Evolutionary conservation across 345 rosid species (phyloP), one percentile per base, ranked within the genome.

Genomic region (Populus simonii): DNA sequence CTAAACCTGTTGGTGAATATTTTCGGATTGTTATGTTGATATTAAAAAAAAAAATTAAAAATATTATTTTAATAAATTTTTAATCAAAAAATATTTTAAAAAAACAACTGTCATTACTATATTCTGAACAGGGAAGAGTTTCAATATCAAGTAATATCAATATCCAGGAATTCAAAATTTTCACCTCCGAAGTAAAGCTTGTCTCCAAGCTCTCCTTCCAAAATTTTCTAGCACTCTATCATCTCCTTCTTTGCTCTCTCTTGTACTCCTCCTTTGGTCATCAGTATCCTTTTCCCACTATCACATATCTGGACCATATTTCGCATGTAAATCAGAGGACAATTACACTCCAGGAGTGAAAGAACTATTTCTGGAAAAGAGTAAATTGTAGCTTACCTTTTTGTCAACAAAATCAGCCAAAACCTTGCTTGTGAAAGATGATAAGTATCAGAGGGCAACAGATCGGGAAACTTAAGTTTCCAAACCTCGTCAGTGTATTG

Each of bases 401-500:
- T 62, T 78, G 35, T 47, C 71, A 29, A 78, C 51, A 13, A 47
- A 66, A 38, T 78, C 81, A 39, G 68, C 81, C 81, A 73, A 53
- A 66, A 73, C 66, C 76, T 72, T 22, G 76, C 76, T 3, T 73
- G 72, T 27, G 81, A 72, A 65, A 66, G 29, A 18, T 15, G 55
- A 9, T 18, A 66, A 23, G 81, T 68, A 53, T 78, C 67, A 25
- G 77, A 33, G 43, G 81, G 76, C 35, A 78, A 67, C 38, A 66
- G 12, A 45, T 45, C 11, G 17, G 76, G 76, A 23, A 67, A 39
- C 22, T 33, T 55, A 25, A 35, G 4, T 29, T n/a, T 65, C 77
- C 81, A 72, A 9, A 67, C 68, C 73, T 78, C 81, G 36, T 78
- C 61, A 51, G 29, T 66, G 15, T 72, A 78, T 12, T 78, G 72